Percentiles rank a stretch among this genome's conserved stretches.
These are phyloP conservation scores for Corchorus olitorius DNA, from an alignment of 345 rosid genomes.

Conservation along the genomic window DNA sequence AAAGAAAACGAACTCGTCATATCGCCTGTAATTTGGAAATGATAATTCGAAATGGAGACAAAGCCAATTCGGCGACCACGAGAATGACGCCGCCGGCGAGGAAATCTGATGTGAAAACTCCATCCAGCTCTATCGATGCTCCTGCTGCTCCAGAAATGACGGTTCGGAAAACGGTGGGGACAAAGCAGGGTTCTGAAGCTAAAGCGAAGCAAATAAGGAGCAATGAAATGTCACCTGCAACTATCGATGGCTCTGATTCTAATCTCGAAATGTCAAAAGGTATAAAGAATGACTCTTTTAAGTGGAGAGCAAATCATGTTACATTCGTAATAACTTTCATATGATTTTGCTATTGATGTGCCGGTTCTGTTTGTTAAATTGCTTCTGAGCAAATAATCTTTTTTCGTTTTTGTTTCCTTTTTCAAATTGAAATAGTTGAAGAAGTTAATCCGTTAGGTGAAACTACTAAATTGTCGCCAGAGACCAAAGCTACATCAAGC, in stretches of 20 bases:
- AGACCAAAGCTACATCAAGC: constrained; percentile 26
- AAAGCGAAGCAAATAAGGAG: constrained; percentile 28
- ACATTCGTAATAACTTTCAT: neutral
- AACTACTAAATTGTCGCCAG: constrained; percentile 20
- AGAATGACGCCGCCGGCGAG: constrained; percentile 41
- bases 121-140: constrained; percentile 7
- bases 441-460: constrained; percentile 26
- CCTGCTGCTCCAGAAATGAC: constrained; percentile 11
- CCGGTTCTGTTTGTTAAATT: neutral
- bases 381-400: neutral
- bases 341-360: neutral
- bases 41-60: constrained; percentile 40
- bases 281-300: constrained; percentile 1
- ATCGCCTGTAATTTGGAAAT: constrained; percentile 4
- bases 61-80: constrained; percentile 26
- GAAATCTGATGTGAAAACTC: constrained; percentile 26
- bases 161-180: constrained; percentile 24
- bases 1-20: neutral
- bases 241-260: constrained; percentile 15
- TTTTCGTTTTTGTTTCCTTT: neutral
- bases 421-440: constrained; percentile 22
- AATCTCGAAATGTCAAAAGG: constrained; percentile 38
- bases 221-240: constrained; percentile 24
- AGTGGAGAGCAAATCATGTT: neutral
- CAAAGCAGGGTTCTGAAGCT: constrained; percentile 26